These are phyloP conservation scores for Paspalum notatum DNA, from an alignment of 176 grass and related monocot genomes.

Conservation along the genomic window DNA sequence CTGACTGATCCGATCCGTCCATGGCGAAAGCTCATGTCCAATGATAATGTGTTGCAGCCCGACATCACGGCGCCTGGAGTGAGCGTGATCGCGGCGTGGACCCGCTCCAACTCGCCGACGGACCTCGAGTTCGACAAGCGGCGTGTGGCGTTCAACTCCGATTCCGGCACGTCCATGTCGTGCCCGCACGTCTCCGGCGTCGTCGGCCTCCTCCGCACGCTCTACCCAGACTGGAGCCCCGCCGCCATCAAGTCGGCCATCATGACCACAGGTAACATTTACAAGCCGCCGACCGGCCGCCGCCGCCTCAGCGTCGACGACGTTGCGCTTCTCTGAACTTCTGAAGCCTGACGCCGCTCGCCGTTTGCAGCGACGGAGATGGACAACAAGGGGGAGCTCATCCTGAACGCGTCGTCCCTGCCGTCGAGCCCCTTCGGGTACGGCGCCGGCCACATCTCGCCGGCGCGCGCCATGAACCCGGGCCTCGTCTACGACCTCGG, in stretches of 20 bases:
- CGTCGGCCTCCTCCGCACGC: constrained; percentile 57
- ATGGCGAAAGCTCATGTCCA: neutral
- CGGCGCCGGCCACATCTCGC: constrained; percentile 70
- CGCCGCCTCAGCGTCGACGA: too few relatives aligned
- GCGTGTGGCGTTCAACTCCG: constrained; percentile 53
- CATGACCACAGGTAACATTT: constrained; percentile 66
- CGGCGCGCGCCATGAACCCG: constrained; percentile 53
- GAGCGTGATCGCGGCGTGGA: constrained; percentile 65
- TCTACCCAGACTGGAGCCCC: constrained; percentile 76
- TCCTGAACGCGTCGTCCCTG: constrained; percentile 47
- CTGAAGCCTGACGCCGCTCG: too few relatives aligned
- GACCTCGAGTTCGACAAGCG: constrained; percentile 46
- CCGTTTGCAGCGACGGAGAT: constrained; percentile 42
- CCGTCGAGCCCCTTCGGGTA: constrained; percentile 59
- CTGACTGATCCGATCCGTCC: neutral
- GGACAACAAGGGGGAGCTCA: constrained; percentile 52
- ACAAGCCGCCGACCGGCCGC: neutral
- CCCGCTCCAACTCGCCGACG: constrained; percentile 46
- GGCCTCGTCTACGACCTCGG: constrained; percentile 79
- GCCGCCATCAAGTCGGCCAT: constrained; percentile 68
- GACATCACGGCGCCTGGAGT: constrained; percentile 79
- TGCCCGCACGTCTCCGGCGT: constrained; percentile 92
- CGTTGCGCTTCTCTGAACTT: too few relatives aligned
- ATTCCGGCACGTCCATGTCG: constrained; percentile 91
- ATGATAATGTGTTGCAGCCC: constrained; percentile 34